Base-by-base conservation (phyloP, 805 yeast species). In the Candida alai region DNA sequence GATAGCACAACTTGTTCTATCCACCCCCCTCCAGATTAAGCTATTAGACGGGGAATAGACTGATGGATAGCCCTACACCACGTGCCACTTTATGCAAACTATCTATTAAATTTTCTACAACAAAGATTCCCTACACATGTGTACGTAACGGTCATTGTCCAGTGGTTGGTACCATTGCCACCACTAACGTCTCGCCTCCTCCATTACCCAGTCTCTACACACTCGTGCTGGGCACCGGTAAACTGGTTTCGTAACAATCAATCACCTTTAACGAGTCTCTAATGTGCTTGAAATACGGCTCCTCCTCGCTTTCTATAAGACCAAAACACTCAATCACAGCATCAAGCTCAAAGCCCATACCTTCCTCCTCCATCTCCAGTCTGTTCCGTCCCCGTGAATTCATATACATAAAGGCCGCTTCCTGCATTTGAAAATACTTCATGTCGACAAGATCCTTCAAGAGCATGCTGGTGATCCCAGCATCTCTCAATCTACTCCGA, bases 261-360 rank as follows among this genome's bases (percentile, higher is more conserved):
- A 65, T 61, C 10, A 64, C 58, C 36, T 52, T 54, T 34, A 65
- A 56, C 2, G 67, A 67, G 39, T 62, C 65, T 26, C 63, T 54
- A 10, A 65, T 62, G 38, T 62, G 68, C 17, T 38, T 43, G 30
- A 65, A 65, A 39, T 47, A 65, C 3, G 70, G 70, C 3, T 43
- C 39, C 2, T 42, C 44, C 6, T 35, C 20, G 22, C 45, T 40
- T 34, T 62, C 68, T 8, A 52, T 52, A 29, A 58, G 41, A 29
- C 51, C 47, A 30, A 42, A 36, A 19, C 53, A 45, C 4, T 40
- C 40, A 4, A 47, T 34, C 2, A 41, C 23, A 13, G 43, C 49
- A 12, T 47, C 52, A n/a, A 36, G 18, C 12, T 47, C 51, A 10
- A 28, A 8, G 12, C 22, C 17, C n/a, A 16, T 19, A 19, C n/a